Conservation (phyloP, 2,329 filamentous ascomycete species). For the Diaporthe sp. region DNA sequence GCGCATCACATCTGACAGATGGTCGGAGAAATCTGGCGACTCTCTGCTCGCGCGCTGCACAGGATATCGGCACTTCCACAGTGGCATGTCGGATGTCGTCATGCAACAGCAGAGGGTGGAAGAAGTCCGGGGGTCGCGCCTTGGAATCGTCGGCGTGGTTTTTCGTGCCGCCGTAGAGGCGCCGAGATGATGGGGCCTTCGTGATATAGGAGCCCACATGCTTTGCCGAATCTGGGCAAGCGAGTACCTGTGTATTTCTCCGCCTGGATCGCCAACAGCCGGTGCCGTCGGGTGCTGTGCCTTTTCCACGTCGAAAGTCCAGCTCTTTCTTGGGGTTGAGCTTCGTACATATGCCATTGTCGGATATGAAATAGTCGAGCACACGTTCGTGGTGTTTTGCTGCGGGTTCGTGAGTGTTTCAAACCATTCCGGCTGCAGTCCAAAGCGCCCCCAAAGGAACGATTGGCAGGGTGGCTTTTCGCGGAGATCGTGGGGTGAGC, state of each 20-base stretch:
- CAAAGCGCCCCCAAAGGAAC: conserved; percentile 2
- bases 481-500: conserved; percentile 34
- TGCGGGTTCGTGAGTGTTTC: conserved; percentile 15
- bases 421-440: background rate
- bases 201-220: conserved; percentile 23
- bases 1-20: conserved; percentile 21
- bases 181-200: conserved; percentile 30
- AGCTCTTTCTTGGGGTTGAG: background rate
- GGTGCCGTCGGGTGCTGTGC: background rate
- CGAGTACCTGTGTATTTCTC: conserved; percentile 27
- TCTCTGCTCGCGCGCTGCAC: background rate
- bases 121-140: conserved; percentile 27
- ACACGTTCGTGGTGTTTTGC: background rate
- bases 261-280: background rate
- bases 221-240: conserved; percentile 22
- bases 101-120: conserved; percentile 34
- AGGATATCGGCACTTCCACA: background rate
- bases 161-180: conserved; percentile 29
- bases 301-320: background rate
- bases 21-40: conserved; percentile 11
- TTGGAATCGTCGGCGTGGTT: conserved; percentile 29
- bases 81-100: conserved; percentile 30
- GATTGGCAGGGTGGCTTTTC: conserved; percentile 11
- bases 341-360: background rate
- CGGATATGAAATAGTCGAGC: background rate